Evolutionary conservation across 2,329 filamentous ascomycete species (phyloP).

Genomic region (Talaromyces sp.): DNA sequence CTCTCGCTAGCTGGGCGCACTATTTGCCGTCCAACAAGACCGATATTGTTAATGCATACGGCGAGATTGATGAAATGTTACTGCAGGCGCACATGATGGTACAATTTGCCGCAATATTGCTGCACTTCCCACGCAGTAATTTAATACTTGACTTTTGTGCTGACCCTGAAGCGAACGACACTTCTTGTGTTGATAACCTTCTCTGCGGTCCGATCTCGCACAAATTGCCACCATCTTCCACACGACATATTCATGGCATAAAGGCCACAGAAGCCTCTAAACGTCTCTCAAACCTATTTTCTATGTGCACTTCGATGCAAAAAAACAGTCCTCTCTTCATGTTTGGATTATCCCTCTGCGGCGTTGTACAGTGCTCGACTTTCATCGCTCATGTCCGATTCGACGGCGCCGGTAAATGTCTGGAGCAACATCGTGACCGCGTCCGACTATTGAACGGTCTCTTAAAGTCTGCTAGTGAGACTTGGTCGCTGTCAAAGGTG

Average conservation of each 20-base stretch:
- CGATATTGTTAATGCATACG: slow-evolving; percentile 61
- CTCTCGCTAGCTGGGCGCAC: slow-evolving; percentile 65
- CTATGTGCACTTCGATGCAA: slow-evolving; percentile 7
- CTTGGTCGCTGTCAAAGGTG: slow-evolving; percentile 10
- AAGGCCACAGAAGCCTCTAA: slow-evolving; percentile 19
- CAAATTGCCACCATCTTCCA: slow-evolving; percentile 12
- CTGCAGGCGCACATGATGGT: slow-evolving; percentile 23
- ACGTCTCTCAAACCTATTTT: slow-evolving; percentile 15
- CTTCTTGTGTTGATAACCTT: background rate
- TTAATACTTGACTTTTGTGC: slow-evolving; percentile 56
- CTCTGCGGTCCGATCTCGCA: slow-evolving; percentile 49
- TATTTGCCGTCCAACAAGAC: slow-evolving; percentile 66
- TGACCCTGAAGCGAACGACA: slow-evolving; percentile 60
- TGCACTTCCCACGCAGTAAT: slow-evolving; percentile 18
- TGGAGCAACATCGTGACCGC: slow-evolving; percentile 17
- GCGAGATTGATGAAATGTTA: slow-evolving; percentile 62
- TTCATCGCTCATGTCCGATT: slow-evolving; percentile 5
- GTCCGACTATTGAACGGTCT: slow-evolving; percentile 17
- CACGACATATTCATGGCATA: slow-evolving; percentile 16
- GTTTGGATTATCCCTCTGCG: slow-evolving; percentile 14
- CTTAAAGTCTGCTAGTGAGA: slow-evolving; percentile 12
- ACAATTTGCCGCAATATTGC: slow-evolving; percentile 7
- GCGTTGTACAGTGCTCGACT: slow-evolving; percentile 16
- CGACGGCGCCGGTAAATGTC: slow-evolving; percentile 10
- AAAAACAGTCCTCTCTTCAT: slow-evolving; percentile 16